Evolutionary conservation across 1,139 yeast species (phyloP).

Genomic region (Debaryomyces robertsiae): DNA sequence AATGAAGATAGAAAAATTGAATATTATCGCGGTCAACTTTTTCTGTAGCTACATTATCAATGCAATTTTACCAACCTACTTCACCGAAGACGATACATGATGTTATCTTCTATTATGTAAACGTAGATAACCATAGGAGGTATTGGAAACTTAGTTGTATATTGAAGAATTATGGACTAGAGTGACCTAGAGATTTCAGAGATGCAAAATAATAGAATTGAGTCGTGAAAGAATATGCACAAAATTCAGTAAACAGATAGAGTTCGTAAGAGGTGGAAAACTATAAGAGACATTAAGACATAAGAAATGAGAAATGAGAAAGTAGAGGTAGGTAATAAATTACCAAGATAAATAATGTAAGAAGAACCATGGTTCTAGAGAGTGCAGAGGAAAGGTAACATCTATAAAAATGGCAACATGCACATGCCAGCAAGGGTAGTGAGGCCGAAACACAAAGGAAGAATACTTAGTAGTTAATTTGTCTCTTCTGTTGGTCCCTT

Average conservation of each 20-base stretch:
- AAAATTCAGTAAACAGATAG: constrained; percentile 6
- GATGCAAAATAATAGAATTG: constrained; percentile 8
- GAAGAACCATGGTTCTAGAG: constrained; percentile 9
- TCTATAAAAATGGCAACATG: constrained; percentile 11
- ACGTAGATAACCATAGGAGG: too few relatives aligned
- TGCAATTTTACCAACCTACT: too few relatives aligned
- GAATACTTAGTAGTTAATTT: constrained; percentile 27
- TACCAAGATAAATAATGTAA: constrained; percentile 13
- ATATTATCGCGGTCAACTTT: too few relatives aligned
- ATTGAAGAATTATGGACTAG: constrained; percentile 3
- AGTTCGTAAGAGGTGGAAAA: constrained; percentile 10
- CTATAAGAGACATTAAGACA: constrained; percentile 19
- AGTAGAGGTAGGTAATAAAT: constrained; percentile 10
- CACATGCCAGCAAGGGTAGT: constrained; percentile 8
- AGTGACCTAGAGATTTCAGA: constrained; percentile 3
- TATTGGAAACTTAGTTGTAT: too few relatives aligned
- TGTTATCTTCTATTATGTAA: too few relatives aligned
- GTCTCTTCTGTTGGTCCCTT: constrained; percentile 77
- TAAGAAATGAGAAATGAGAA: constrained; percentile 13
- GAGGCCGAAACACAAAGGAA: constrained; percentile 10
- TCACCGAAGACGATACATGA: too few relatives aligned
- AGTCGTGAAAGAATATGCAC: constrained; percentile 9
- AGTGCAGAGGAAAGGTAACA: too few relatives aligned
- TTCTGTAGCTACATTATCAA: too few relatives aligned
- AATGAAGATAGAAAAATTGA: too few relatives aligned